phyloP scores from a whole-genome alignment of 2,329 filamentous ascomycete genomes.

The Penicillium sp. region DNA sequence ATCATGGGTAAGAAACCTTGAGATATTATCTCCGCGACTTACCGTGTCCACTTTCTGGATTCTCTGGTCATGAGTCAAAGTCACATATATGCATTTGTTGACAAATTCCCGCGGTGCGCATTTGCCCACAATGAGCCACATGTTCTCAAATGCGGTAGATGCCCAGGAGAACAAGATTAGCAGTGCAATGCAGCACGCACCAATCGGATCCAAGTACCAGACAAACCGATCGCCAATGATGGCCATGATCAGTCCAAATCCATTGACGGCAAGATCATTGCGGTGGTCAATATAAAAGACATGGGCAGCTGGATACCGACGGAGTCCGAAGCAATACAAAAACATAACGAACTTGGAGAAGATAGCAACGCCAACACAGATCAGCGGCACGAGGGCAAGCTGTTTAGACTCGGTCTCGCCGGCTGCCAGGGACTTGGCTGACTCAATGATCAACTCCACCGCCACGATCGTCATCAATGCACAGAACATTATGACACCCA shows the following conservation, averaged over 20 bases:
- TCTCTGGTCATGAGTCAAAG: conserved; percentile 11
- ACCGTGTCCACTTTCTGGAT: conserved; percentile 14
- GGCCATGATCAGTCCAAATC: conserved; percentile 11
- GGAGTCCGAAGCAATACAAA: conserved; percentile 7
- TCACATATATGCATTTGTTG: conserved; percentile 14
- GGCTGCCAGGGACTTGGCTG: conserved; percentile 1
- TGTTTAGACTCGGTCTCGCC: conserved; percentile 6
- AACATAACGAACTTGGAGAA: conserved; percentile 12
- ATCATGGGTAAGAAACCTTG: background rate
- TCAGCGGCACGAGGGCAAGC: conserved; percentile 5
- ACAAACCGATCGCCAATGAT: conserved; percentile 12
- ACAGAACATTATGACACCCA: conserved; percentile 13
- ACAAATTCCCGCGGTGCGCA: conserved; percentile 11
- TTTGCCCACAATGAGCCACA: conserved; percentile 14
- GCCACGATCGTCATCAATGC: conserved; percentile 8
- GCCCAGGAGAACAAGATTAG: conserved; percentile 13
- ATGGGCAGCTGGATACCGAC: conserved; percentile 12
- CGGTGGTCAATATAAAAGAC: conserved; percentile 13
- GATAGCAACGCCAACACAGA: conserved; percentile 11
- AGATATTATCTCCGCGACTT: background rate
- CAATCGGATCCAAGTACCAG: conserved; percentile 12
- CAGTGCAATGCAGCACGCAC: conserved; percentile 13
- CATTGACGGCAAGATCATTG: conserved; percentile 13
- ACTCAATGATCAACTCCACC: conserved; percentile 10
- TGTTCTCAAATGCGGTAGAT: conserved; percentile 11